Base-by-base conservation (phyloP, 2,329 filamentous ascomycete genomes). In the Ophiostoma tasmaniense region DNA sequence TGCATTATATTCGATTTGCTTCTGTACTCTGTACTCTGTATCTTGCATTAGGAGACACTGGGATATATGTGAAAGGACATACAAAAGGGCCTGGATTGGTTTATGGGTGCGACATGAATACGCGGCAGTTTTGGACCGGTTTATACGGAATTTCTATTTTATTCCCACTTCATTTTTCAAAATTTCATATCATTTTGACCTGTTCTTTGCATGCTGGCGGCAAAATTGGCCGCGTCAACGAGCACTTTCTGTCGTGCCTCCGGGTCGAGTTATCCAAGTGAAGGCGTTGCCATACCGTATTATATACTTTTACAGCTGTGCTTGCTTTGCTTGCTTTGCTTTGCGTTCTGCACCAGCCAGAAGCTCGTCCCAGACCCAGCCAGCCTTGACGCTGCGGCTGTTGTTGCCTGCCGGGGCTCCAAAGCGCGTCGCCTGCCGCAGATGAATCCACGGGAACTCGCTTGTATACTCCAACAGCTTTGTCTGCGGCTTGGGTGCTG, bases 361-460 rank as follows among this genome's bases (percentile, higher is more conserved):
- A 13, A 81, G 37, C 22, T 73, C 73, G 17, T 75, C 74, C 80
- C 80, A 81, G 1, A 76, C 75, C 78, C 79, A 81, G 1, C 74
- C 76, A 1, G 73, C 73, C 66, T 74, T 75, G 1, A 75, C 68
- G 25, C 73, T 70, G 3, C 68, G 68, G 14, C 71, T 72, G 67
- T 72, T 72, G 64, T 42, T 37, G 1, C 20, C 64, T 2, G 50
- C n/a, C 3, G 71, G 76, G 5, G 72, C 71, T 55, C 74, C 77
- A 70, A 82, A 81, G 10, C 75, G 72, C 0, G 68, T 71, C 1
- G 64, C 1, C 1, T 69, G 68, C 5, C 73, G 73, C 22, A 81
- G 76, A 1, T 77, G 78, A 22, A 75, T 73, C 71, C 76, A 80
- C 68, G 75, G 76, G 71, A 78, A 81, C 77, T 77, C 25, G 37